A percentile compares a stretch with the other conserved stretches of the same genome.
These are phyloP conservation scores for Chlamydomonas eustigma DNA, from an alignment of 139 green algal species.

Conservation along the genomic window DNA sequence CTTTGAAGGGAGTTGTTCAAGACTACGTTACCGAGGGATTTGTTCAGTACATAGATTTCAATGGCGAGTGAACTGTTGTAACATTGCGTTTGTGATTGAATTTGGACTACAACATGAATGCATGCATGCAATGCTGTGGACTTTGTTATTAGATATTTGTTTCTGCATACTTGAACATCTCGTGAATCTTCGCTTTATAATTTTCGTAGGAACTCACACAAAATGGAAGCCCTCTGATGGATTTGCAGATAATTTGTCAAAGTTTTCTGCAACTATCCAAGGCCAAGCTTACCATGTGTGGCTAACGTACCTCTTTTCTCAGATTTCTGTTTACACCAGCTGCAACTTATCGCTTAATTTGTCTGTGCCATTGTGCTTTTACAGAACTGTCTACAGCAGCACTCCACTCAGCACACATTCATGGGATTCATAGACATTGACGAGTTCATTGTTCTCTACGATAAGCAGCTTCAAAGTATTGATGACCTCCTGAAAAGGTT, in stretches of 20 bases:
- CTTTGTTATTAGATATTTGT: too few species aligned
- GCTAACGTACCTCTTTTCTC: not conserved
- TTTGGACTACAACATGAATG: not conserved
- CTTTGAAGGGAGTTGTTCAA: not conserved
- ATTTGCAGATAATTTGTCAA: constrained; percentile 22
- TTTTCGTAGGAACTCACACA: constrained; percentile 13
- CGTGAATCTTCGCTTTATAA: not conserved
- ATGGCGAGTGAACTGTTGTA: not conserved
- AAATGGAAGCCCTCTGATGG: constrained; percentile 20
- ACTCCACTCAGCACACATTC: constrained; percentile 23
- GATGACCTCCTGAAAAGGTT: constrained; percentile 22
- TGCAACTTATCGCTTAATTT: not conserved
- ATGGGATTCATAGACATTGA: constrained; percentile 42
- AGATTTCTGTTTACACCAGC: not conserved
- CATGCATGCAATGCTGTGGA: too few species aligned
- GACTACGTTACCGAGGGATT: constrained; percentile 9
- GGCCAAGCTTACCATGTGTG: constrained; percentile 14
- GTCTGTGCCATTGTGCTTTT: not conserved
- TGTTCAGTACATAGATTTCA: constrained; percentile 18
- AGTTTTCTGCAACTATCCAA: constrained; percentile 34
- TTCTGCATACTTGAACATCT: too few species aligned
- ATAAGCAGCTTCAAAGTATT: constrained; percentile 13
- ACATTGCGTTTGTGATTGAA: not conserved
- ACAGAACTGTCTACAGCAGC: constrained; percentile 26
- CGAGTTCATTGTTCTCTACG: constrained; percentile 35